phyloP scores from a whole-genome alignment of 306 rosid genomes.

The Macrotyloma uniflorum region DNA sequence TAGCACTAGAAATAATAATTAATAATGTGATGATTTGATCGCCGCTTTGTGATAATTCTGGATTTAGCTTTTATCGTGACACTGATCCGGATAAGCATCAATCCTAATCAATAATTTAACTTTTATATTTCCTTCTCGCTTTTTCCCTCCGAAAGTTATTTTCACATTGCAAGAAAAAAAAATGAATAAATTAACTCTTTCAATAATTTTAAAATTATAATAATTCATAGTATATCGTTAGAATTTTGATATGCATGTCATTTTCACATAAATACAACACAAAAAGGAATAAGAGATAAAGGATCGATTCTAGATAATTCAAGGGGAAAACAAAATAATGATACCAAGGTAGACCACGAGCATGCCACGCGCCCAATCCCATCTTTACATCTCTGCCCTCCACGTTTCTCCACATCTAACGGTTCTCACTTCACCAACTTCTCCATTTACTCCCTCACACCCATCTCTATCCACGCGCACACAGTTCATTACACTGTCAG shows the following conservation, averaged over 20 bases:
- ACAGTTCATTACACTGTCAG: neutral
- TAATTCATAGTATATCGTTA: too few species aligned
- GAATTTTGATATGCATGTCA: neutral
- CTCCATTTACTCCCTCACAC: neutral
- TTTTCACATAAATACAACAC: neutral
- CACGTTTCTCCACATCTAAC: conserved; percentile 48
- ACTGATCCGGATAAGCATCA: neutral
- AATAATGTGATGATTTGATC: neutral
- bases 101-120: neutral
- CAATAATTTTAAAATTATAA: too few species aligned
- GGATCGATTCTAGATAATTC: conserved; percentile 47
- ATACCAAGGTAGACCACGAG: conserved; percentile 52
- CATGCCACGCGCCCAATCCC: conserved; percentile 65
- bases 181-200: too few species aligned
- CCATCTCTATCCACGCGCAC: neutral
- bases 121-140: too few species aligned
- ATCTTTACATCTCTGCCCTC: conserved; percentile 39
- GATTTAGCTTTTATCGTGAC: neutral
- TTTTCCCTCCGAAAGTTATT: neutral
- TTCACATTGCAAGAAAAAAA: neutral
- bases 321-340: neutral
- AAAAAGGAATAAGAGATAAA: neutral
- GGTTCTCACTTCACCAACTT: conserved; percentile 20
- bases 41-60: neutral
- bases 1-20: neutral